Evolutionary conservation across 306 rosid genomes (phyloP).

Genomic region (Quercus alba): DNA sequence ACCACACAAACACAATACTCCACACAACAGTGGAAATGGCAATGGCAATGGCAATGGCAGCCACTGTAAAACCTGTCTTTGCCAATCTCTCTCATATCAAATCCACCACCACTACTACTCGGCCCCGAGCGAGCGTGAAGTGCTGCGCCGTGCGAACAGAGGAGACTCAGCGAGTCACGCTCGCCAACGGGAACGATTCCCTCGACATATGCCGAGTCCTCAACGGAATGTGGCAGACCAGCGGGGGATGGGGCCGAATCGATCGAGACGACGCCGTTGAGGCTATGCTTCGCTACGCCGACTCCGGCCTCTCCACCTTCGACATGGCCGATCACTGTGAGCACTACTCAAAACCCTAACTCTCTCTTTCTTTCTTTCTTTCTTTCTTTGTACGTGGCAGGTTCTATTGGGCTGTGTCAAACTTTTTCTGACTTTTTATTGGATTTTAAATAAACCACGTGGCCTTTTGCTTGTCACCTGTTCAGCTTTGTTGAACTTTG

Average conservation of each 20-base stretch:
- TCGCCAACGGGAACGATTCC: slow-evolving; percentile 62
- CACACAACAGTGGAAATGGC: too few species aligned
- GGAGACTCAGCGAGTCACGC: slow-evolving; percentile 41
- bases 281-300: slow-evolving; percentile 87
- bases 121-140: slow-evolving; percentile 25
- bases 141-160: slow-evolving; percentile 31
- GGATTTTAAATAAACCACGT: background rate
- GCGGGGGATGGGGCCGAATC: slow-evolving; percentile 88
- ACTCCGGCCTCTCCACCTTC: slow-evolving; percentile 79
- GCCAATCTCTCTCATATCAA: slow-evolving; percentile 23
- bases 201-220: slow-evolving; percentile 68
- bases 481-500: background rate
- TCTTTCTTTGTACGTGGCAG: slow-evolving; percentile 7
- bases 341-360: background rate
- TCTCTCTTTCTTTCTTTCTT: background rate
- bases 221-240: slow-evolving; percentile 90
- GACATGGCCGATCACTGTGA: slow-evolving; percentile 97
- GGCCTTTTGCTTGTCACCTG: background rate
- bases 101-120: background rate
- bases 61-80: slow-evolving; percentile 9
- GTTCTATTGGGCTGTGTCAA: background rate
- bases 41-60: slow-evolving; percentile 25
- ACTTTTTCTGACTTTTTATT: background rate
- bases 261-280: slow-evolving; percentile 79
- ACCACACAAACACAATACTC: too few species aligned